Evolutionary conservation across 805 yeast genomes (phyloP).

Genomic region (Suhomyces prunicola): DNA sequence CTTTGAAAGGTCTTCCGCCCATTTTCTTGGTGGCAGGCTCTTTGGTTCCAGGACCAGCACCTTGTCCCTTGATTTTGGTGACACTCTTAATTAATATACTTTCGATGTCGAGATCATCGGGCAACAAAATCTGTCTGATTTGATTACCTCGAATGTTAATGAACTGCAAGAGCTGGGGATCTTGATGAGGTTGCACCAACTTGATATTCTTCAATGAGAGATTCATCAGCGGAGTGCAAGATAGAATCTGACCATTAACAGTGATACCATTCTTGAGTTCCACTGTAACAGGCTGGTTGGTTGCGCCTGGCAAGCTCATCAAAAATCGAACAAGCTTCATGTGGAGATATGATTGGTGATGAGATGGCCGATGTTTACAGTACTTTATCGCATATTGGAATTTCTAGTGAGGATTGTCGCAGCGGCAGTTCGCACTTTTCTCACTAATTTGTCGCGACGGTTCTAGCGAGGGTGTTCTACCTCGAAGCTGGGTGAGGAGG

Average conservation of each 20-base stretch:
- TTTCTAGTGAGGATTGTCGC: background rate
- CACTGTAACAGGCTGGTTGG: constrained; percentile 82
- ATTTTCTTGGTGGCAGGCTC: constrained; percentile 6
- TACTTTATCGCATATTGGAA: background rate
- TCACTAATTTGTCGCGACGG: background rate
- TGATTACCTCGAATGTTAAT: constrained; percentile 88
- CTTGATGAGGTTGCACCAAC: constrained; percentile 69
- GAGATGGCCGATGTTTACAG: background rate
- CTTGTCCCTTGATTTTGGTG: constrained; percentile 40
- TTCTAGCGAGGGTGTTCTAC: background rate
- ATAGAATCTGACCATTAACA: constrained; percentile 76
- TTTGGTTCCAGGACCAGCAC: constrained; percentile 39
- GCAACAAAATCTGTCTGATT: constrained; percentile 76
- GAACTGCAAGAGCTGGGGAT: constrained; percentile 67
- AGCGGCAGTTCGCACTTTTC: background rate
- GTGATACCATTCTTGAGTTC: constrained; percentile 90
- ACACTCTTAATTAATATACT: constrained; percentile 52
- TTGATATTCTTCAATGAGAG: constrained; percentile 76
- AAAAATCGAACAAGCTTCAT: constrained; percentile 75
- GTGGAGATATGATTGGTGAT: background rate
- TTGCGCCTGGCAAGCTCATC: constrained; percentile 63
- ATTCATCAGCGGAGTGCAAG: constrained; percentile 91
- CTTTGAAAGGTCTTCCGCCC: constrained; percentile 11
- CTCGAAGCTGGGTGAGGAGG: background rate
- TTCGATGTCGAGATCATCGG: constrained; percentile 81